Evolutionary conservation across 2,329 filamentous ascomycete genomes (phyloP), one percentile per base, ranked within the genome.

Genomic region (Exophiala dermatitidis): DNA sequence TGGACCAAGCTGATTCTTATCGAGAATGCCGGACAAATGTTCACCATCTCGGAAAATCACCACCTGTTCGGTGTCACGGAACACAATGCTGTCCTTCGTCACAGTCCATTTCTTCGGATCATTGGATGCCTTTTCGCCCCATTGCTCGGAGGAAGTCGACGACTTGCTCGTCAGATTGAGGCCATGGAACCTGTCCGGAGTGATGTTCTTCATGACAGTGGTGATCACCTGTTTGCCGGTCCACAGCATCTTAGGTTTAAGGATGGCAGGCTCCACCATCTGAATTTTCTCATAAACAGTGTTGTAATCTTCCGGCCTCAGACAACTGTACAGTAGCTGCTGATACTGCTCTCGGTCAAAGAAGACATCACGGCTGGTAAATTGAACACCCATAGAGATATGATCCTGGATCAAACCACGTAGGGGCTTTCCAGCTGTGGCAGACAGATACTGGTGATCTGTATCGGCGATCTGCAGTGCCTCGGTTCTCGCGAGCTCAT

Each of bases 331-430:
- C 4, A 98, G 77, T n/a, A 98, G 76, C 67, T 97, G 87, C 59
- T 96, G 88, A 67, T 97, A 98, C 56, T 94, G 84, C 34, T 87
- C 86, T 52, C 86, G 80, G 57, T 84, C 85, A 66, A 97, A 95
- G 67, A 96, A 91, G 2, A 86, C 88, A 69, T 98, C 93, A 64
- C 88, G 84, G 69, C 84, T 95, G 53, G 90, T 95, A 52, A 98
- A 80, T 70, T 86, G 85, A 2, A 95, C 88, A 42, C 88, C 90
- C 67, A 98, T 91, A 2, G 91, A 96, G 56, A 98, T 86, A 70
- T 98, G 93, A 77, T 98, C 93, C 71, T 98, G 94, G 71, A 98
- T 98, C 48, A 98, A 74, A 81, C 93, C 93, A 77, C 93, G 81
- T 10, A 98, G 77, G 0, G 93, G 93, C 66, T 95, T 95, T 52